Base-by-base conservation (phyloP, 2,329 filamentous ascomycete species). In the Xylaria hypoxylon region DNA sequence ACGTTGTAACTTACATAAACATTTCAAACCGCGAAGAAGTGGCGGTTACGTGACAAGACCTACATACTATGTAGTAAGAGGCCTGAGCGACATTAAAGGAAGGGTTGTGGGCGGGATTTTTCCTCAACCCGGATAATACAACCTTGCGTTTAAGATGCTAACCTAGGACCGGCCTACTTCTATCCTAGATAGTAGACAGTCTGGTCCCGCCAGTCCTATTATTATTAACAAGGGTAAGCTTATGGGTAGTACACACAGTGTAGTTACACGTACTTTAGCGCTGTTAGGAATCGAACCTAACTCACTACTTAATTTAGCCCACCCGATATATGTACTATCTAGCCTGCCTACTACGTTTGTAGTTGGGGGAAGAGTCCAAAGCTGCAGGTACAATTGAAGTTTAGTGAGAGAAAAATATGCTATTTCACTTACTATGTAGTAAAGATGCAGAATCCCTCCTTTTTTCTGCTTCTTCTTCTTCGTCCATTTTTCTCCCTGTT, bases 31-130 rank as follows among this genome's bases (percentile, higher is more conserved):
- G 35, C 35, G 11, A 38, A 38, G 35, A 4, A 15, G 3, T 24
- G 1, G 6, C 15, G 8, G 3, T 24, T 2, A 11, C 15, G 8
- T 11, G 11, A 13, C 45, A 51, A 33, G 42, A 42, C 45, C 6
- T 15, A 5, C 10, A 33, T 10, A n/a, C n/a, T n/a, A n/a, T n/a
- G n/a, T 33, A 33, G 31, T 28, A 35, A 56, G 64, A 56, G 50
- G 59, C 13, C 59, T 62, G 64, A 67, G 60, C 64, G 35, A 67
- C 42, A 67, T 63, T 63, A 63, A 52, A 63, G 61, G 61, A 63
- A 26, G n/a, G 42, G 44, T 53, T n/a, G 11, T 40, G 47, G 42
- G 53, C 47, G 61, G 47, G 5, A 8, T 58, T 28, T 31, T 22
- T 24, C 22, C 24, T 58, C 19, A 47, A 51, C 53, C 33, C 28